Percentiles rank a stretch among this genome's conserved stretches.
These are phyloP conservation scores for Stereum hirsutum DNA, from an alignment of 1,284 basidiomycete genomes.

Conservation along the genomic window DNA sequence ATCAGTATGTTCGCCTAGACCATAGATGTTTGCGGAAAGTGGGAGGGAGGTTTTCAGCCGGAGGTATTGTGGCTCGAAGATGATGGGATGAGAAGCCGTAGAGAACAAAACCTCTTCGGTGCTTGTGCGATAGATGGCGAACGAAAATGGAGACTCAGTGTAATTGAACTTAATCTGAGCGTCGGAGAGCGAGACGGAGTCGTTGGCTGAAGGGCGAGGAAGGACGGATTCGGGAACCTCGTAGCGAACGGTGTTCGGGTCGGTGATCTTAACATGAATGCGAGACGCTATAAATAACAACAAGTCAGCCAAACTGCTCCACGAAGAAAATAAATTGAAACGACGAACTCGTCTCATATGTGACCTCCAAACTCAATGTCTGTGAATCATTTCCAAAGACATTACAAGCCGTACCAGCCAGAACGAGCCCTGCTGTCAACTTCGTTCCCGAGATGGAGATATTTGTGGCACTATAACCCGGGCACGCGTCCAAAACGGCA, in stretches of 20 bases:
- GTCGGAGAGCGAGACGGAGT: conserved; percentile 18
- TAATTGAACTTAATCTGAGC: conserved; percentile 58
- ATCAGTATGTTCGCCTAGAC: conserved; percentile 69
- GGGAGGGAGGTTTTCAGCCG: conserved; percentile 55
- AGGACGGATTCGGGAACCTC: conserved; percentile 63
- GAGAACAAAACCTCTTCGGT: conserved; percentile 62
- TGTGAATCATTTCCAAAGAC: conserved; percentile 54
- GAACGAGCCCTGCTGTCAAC: conserved; percentile 42
- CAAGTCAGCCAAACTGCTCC: background rate
- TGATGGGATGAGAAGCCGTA: conserved; percentile 49
- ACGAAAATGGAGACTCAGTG: conserved; percentile 58
- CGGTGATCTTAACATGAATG: conserved; percentile 69
- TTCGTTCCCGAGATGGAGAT: conserved; percentile 25
- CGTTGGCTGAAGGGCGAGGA: conserved; percentile 38
- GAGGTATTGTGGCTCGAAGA: conserved; percentile 76
- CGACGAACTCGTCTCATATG: conserved; percentile 45
- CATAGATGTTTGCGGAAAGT: conserved; percentile 61
- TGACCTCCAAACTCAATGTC: conserved; percentile 41
- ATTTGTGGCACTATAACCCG: conserved; percentile 40
- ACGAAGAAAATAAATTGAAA: background rate
- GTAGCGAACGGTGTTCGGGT: conserved; percentile 45
- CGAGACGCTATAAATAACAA: conserved; percentile 33
- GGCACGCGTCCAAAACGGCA: conserved; percentile 35
- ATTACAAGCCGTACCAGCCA: conserved; percentile 49
- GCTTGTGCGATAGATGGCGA: conserved; percentile 50